Conservation (phyloP, 148 eudicot species). For the Pharnaceum exiguum region DNA sequence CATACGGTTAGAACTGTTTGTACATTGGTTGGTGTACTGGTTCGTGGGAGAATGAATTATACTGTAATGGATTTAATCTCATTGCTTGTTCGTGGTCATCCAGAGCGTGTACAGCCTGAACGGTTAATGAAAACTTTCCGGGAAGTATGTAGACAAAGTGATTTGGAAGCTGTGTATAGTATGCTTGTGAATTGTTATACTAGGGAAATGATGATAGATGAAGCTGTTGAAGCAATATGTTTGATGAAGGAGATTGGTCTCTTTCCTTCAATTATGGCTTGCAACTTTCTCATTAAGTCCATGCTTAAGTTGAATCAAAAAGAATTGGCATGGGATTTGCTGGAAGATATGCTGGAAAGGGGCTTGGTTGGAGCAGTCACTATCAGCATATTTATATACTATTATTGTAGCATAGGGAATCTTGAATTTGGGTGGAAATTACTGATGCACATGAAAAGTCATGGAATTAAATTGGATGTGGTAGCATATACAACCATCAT, state of each 20-base stretch:
- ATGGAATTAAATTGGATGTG: conserved; percentile 37
- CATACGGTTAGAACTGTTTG: conserved; percentile 20
- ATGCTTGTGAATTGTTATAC: conserved; percentile 43
- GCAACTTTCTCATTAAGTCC: conserved; percentile 36
- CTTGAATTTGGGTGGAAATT: conserved; percentile 34
- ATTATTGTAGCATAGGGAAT: conserved; percentile 33
- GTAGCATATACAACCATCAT: conserved; percentile 42
- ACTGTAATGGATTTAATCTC: conserved; percentile 27
- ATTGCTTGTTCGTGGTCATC: conserved; percentile 22
- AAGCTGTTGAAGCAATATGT: conserved; percentile 24
- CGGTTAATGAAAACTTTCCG: conserved; percentile 22
- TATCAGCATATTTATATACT: conserved; percentile 35
- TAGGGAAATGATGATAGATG: conserved; percentile 16
- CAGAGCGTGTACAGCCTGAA: conserved; percentile 15
- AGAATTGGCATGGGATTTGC: conserved; percentile 44
- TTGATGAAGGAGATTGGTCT: conserved; percentile 28
- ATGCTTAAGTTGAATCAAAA: conserved; percentile 21
- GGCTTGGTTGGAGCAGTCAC: conserved; percentile 24
- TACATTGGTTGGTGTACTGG: conserved; percentile 33
- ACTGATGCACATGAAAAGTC: conserved; percentile 32
- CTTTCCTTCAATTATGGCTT: conserved; percentile 35
- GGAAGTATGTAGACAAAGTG: conserved; percentile 22
- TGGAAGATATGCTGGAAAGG: conserved; percentile 35
- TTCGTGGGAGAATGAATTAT: conserved; percentile 44
- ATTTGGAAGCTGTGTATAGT: conserved; percentile 35